phyloP scores from a whole-genome alignment of 176 grass and related monocot species.

The Eleusine indica region DNA sequence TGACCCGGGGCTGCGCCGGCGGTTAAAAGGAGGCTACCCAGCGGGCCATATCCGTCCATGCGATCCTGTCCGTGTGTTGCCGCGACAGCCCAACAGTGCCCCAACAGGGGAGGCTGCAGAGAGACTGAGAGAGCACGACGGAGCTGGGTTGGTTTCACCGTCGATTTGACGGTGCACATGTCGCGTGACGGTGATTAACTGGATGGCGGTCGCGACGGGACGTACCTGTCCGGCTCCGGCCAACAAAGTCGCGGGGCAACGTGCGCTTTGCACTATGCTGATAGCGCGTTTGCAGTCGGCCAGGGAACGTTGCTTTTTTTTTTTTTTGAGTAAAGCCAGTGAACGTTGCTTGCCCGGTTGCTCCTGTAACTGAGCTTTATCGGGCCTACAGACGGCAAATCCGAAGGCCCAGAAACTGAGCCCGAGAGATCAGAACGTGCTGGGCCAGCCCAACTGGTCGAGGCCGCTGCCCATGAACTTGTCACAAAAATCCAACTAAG shows the following conservation, averaged over 20 bases:
- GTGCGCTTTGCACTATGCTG: background rate
- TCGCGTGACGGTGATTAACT: background rate
- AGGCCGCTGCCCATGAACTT: background rate
- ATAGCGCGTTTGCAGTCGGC: too few relatives aligned
- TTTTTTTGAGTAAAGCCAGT: too few relatives aligned
- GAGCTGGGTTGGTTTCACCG: too few relatives aligned
- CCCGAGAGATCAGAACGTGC: background rate
- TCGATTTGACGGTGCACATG: background rate
- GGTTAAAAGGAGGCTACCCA: background rate
- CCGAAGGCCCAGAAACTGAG: background rate
- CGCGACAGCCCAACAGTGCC: constrained; percentile 9
- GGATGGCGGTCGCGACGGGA: background rate
- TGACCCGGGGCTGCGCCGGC: background rate
- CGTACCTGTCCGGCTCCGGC: background rate
- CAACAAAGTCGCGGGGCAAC: background rate
- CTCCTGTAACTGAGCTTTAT: background rate
- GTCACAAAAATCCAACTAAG: too few relatives aligned
- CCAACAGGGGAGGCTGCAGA: background rate
- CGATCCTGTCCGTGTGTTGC: background rate
- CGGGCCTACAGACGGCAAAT: background rate
- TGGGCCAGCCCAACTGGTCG: background rate
- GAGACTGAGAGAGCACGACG: background rate
- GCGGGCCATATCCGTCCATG: constrained; percentile 3
- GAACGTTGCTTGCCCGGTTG: too few relatives aligned
- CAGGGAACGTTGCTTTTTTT: too few relatives aligned